Conservation (phyloP, 768 basidiomycete genomes). For the Mycena latifolia region DNA sequence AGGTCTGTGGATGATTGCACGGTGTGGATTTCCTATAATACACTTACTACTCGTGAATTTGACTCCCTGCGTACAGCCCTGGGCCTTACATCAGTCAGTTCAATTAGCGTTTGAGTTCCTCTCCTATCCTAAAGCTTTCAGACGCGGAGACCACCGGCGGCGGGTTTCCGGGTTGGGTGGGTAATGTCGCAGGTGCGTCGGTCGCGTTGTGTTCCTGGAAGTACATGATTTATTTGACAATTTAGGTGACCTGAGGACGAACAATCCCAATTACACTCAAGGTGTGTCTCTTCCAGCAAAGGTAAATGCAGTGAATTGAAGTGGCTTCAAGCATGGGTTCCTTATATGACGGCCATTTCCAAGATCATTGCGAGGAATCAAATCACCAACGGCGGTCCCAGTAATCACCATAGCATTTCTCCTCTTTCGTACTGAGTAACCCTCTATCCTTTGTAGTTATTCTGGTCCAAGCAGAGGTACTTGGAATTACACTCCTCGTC, state of each 20-base stretch:
- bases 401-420: slow-evolving; percentile 42
- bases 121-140: slow-evolving; percentile 22
- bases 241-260: slow-evolving; percentile 48
- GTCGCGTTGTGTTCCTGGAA: slow-evolving; percentile 42
- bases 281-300: slow-evolving; percentile 40
- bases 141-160: slow-evolving; percentile 67
- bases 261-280: slow-evolving; percentile 61
- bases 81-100: slow-evolving; percentile 65
- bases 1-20: slow-evolving; percentile 69
- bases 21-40: slow-evolving; percentile 43
- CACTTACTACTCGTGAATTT: background rate
- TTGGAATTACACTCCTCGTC: background rate
- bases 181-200: slow-evolving; percentile 54
- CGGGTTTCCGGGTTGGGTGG: slow-evolving; percentile 72
- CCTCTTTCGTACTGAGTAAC: background rate
- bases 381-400: slow-evolving; percentile 70
- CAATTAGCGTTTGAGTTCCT: background rate
- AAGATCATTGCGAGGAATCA: slow-evolving; percentile 66
- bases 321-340: slow-evolving; percentile 59
- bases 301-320: background rate
- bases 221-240: background rate
- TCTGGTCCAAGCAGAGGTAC: slow-evolving; percentile 60
- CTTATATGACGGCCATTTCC: slow-evolving; percentile 64
- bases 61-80: slow-evolving; percentile 46
- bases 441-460: slow-evolving; percentile 48